Base-by-base conservation (phyloP, 148 eudicot genomes). In the Chenopodium suecicum region DNA sequence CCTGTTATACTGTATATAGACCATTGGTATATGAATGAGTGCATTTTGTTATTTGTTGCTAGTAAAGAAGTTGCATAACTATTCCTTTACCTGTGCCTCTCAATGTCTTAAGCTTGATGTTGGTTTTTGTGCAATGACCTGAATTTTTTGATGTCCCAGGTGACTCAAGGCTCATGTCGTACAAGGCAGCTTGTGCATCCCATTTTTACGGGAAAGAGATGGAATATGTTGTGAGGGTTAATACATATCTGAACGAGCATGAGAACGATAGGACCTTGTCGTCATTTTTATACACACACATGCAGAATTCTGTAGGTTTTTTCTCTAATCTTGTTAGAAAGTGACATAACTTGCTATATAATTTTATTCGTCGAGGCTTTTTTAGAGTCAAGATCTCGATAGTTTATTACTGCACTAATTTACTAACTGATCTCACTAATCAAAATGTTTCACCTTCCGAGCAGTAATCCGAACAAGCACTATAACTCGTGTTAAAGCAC, bases 151-250 rank as follows among this genome's bases (percentile, higher is more conserved):
- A 46, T 60, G 71, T 22, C 47, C 7, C 94, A 95, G 98, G 97
- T 83, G 90, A 92, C 64, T 80, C 82, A 88, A 74, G 85, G 84
- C 90, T 93, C 22, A 79, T 95, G 81, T 79, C 90, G 20, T 89
- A 84, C 91, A 95, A 95, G 88, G 98, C 97, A 66, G 92, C 97
- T 44, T 89, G 86, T 62, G 98, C 97, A 29, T 81, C 90, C 32
- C 90, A 90, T 86, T 83, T 95, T 3, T 95, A 92, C 74, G 97
- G 98, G 70, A 80, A 73, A 4, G 86, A 87, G 41, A 83, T 93
- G 67, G 86, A 81, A 65, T 95, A 92, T 71, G 98, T 92, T 17
- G 81, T 79, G 23, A 91, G 83, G 84, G 92, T 86, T 52, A 75
- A 20, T 60, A 62, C 81, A 12, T 52, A 32, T 68, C 41, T 92